These are phyloP conservation scores for Fusarium sp. DNA, from an alignment of 2,329 filamentous ascomycete species.

Conservation along the genomic window DNA sequence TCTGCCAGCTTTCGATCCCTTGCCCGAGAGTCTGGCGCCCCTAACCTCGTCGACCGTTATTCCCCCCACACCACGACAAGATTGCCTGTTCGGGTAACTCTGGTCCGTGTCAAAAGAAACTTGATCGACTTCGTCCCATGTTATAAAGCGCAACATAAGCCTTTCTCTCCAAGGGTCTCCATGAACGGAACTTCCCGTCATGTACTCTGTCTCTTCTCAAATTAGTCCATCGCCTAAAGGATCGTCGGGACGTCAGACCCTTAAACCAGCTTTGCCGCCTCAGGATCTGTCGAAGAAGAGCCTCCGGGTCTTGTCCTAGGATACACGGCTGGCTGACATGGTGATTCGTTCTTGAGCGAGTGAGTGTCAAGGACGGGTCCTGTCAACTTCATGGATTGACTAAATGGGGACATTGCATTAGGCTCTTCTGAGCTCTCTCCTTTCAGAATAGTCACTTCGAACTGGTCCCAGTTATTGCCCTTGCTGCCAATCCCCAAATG, in stretches of 20 bases:
- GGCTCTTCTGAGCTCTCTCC: conserved; percentile 3
- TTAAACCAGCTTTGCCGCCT: conserved; percentile 32
- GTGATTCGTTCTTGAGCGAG: conserved; percentile 12
- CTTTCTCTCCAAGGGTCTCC: conserved; percentile 18
- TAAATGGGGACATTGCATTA: conserved; percentile 24
- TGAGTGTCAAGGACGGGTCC: conserved; percentile 12
- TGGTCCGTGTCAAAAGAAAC: conserved; percentile 36
- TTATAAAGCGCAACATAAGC: conserved; percentile 32
- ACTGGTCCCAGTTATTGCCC: conserved; percentile 16
- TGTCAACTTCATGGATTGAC: conserved; percentile 15
- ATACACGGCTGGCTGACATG: conserved; percentile 12
- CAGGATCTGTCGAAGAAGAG: conserved; percentile 24
- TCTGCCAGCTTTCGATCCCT: conserved; percentile 23
- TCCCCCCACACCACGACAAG: conserved; percentile 38
- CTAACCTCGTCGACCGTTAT: conserved; percentile 29
- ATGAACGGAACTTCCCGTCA: conserved; percentile 34
- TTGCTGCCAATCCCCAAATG: conserved; percentile 11
- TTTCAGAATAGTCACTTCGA: conserved; percentile 28
- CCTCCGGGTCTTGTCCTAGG: conserved; percentile 23
- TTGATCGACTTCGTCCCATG: conserved; percentile 39
- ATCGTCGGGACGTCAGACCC: conserved; percentile 38
- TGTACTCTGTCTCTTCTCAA: conserved; percentile 11
- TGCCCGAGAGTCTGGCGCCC: conserved; percentile 31
- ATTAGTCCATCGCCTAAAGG: conserved; percentile 34
- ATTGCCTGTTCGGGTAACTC: conserved; percentile 40